These are phyloP conservation scores for Lactarius quietus DNA, from an alignment of 768 basidiomycete genomes.

Conservation along the genomic window DNA sequence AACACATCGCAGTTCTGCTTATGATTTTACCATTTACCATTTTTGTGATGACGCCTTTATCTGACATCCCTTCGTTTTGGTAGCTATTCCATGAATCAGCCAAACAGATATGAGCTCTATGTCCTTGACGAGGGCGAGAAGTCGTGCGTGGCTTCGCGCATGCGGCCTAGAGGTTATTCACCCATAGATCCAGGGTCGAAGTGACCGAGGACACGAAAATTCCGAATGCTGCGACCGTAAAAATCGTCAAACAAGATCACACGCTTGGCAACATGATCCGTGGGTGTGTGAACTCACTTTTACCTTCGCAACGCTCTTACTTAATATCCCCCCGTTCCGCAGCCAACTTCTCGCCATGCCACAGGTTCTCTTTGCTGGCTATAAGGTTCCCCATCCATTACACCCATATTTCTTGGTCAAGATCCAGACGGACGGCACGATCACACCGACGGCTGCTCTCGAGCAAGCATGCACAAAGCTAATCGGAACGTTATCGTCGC, in stretches of 20 bases:
- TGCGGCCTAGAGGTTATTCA: slow-evolving; percentile 10
- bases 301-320: not conserved
- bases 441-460: slow-evolving; percentile 78
- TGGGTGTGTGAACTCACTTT: slow-evolving; percentile 53
- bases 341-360: slow-evolving; percentile 91
- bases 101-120: slow-evolving; percentile 87
- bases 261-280: slow-evolving; percentile 97
- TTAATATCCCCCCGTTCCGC: slow-evolving; percentile 7
- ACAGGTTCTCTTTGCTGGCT: slow-evolving; percentile 90
- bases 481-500: slow-evolving; percentile 54
- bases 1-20: slow-evolving; percentile 29
- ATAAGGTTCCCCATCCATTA: slow-evolving; percentile 96
- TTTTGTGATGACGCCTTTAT: not conserved
- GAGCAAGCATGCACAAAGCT: slow-evolving; percentile 82
- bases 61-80: slow-evolving; percentile 9
- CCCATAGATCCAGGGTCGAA: slow-evolving; percentile 60
- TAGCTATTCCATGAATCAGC: slow-evolving; percentile 72
- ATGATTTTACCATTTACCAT: slow-evolving; percentile 25
- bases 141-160: slow-evolving; percentile 56
- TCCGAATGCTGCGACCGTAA: slow-evolving; percentile 94
- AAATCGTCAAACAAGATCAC: slow-evolving; percentile 95
- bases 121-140: slow-evolving; percentile 93
- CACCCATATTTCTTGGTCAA: slow-evolving; percentile 94
- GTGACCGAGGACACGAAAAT: slow-evolving; percentile 96
- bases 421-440: slow-evolving; percentile 87